These are phyloP conservation scores for Geotrichum carabidarum DNA, from an alignment of 1,139 yeast genomes.

Conservation along the genomic window DNA sequence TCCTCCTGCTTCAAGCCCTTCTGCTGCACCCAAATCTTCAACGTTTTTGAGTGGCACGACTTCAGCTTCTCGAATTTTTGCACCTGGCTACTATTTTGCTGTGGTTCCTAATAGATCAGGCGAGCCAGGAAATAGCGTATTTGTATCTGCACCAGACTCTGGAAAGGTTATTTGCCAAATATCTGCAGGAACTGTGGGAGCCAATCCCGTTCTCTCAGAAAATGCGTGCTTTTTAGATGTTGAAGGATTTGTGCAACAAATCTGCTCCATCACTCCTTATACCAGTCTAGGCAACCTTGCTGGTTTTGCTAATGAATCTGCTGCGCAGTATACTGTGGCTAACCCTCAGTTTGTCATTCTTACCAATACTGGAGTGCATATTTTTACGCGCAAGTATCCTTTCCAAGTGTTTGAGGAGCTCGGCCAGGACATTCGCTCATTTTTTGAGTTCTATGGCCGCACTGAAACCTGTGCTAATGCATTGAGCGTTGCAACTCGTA, in stretches of 20 bases:
- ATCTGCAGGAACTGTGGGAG: conserved; percentile 35
- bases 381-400: conserved; percentile 74
- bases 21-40: conserved; percentile 28
- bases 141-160: conserved; percentile 76
- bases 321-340: conserved; percentile 68
- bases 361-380: conserved; percentile 71
- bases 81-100: conserved; percentile 78
- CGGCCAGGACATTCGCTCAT: conserved; percentile 54
- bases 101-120: conserved; percentile 36
- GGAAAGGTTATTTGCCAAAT: conserved; percentile 62
- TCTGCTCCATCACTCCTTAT: conserved; percentile 62
- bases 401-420: conserved; percentile 68
- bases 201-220: conserved; percentile 55
- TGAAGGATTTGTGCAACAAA: conserved; percentile 64
- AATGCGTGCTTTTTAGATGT: conserved; percentile 72
- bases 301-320: conserved; percentile 79
- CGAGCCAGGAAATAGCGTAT: conserved; percentile 45
- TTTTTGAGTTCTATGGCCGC: conserved; percentile 53
- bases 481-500: conserved; percentile 72
- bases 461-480: conserved; percentile 85
- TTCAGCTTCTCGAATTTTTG: conserved; percentile 49
- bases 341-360: conserved; percentile 64
- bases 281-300: conserved; percentile 64
- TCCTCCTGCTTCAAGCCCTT: conserved; percentile 32
- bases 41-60: conserved; percentile 41